Base-by-base conservation (phyloP, 1,284 basidiomycete genomes). In the Cutaneotrichosporon mucoides region DNA sequence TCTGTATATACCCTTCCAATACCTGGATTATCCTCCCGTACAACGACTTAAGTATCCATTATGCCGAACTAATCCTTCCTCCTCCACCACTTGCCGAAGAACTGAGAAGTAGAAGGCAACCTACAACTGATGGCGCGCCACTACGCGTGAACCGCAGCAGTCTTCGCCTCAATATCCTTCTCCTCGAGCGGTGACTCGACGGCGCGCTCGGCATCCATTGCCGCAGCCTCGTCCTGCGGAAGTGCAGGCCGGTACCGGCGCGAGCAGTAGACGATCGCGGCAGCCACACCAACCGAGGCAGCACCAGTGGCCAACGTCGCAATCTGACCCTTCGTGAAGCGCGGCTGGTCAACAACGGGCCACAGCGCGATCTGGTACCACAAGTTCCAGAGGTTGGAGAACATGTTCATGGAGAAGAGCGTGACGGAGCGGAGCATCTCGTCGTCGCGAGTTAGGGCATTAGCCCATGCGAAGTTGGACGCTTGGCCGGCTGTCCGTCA, bases 381-480 rank as follows among this genome's bases (percentile, higher is more conserved):
- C 12, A 73, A 56, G 35, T 56, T 58, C 70, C 68, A 65, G 35
- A 61, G 36, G 58, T 65, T 65, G 48, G 53, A 57, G 55, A 60
- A 61, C 12, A 65, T 55, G 66, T 73, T 72, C 73, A 75, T 75
- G 15, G 61, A 62, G 57, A 66, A 69, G 10, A 76, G 58, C 9
- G 74, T 76, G 42, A 74, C 16, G 0, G 73, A 67, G 36, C 74
- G 66, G n/a, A 76, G 61, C 37, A 69, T 64, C 48, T 76, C 73
- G 64, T 76, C 71, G 41, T 76, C 73, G 44, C 73, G 63, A 16
- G 67, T 71, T 34, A 72, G 45, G 24, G 64, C 55, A 59, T 73
- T 76, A 13, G 74, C 74, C 74, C 74, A 76, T 0, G 73, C 72
- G 55, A 73, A 74, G 62, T 76, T 76, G 33, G 63, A 65, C 3